Percentiles rank a stretch among this genome's conserved stretches.
Conservation (phyloP, 192 early-diverging fungal genomes). For the Thamnidium elegans region DNA sequence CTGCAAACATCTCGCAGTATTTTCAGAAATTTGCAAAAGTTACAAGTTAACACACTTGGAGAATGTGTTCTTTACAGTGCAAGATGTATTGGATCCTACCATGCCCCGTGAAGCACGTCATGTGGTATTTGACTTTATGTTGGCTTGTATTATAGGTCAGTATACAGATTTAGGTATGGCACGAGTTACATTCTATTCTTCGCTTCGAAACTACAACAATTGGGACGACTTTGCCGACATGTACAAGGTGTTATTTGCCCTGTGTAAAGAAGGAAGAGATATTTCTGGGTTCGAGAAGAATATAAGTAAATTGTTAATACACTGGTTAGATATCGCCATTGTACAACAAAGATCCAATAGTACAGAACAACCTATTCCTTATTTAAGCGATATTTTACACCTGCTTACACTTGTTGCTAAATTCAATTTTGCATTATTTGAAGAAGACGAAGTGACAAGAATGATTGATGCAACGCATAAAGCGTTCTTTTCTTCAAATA, state of each 20-base stretch:
- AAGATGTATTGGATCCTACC: slow-evolving; percentile 42
- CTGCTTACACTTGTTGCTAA: slow-evolving; percentile 48
- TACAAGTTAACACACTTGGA: slow-evolving; percentile 54
- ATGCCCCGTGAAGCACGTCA: slow-evolving; percentile 50
- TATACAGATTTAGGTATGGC: slow-evolving; percentile 56
- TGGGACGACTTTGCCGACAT: slow-evolving; percentile 55
- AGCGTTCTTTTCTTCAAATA: slow-evolving; percentile 39
- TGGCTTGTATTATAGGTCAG: slow-evolving; percentile 54
- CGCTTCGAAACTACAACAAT: slow-evolving; percentile 44
- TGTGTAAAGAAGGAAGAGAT: slow-evolving; percentile 56
- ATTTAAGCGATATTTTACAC: slow-evolving; percentile 47
- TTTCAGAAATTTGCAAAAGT: slow-evolving; percentile 42
- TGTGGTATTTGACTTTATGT: slow-evolving; percentile 57
- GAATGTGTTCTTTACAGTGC: slow-evolving; percentile 51
- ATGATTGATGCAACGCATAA: slow-evolving; percentile 46
- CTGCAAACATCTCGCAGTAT: slow-evolving; percentile 45
- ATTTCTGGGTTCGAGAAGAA: slow-evolving; percentile 61
- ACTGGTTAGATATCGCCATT: slow-evolving; percentile 48
- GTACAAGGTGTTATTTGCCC: slow-evolving; percentile 42
- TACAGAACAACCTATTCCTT: slow-evolving; percentile 26
- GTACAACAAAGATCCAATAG: not conserved
- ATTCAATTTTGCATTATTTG: slow-evolving; percentile 59
- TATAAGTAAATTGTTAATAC: slow-evolving; percentile 44
- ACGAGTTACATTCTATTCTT: slow-evolving; percentile 51
- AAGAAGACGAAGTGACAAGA: slow-evolving; percentile 48